Conservation (phyloP, 75 land plant species). For the Pinus taeda region DNA sequence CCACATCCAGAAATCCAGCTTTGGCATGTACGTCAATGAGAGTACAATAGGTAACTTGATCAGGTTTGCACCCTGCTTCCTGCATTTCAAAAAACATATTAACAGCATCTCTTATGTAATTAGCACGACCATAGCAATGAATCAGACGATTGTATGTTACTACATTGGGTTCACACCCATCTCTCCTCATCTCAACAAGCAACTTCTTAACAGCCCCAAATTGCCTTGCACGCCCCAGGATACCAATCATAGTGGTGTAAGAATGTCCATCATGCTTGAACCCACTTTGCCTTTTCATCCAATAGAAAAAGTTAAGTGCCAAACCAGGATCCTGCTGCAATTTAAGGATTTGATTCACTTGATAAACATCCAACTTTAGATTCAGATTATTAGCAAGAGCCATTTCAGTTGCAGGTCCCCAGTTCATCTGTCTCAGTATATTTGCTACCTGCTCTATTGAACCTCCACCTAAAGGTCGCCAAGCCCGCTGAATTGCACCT, state of each 20-base stretch:
- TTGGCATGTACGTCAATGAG: slow-evolving; percentile 97
- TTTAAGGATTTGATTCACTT: slow-evolving; percentile 93
- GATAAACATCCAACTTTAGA: slow-evolving; percentile 64
- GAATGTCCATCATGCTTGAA: slow-evolving; percentile 92
- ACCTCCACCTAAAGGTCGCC: slow-evolving; percentile 8
- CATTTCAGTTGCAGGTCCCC: slow-evolving; percentile 61
- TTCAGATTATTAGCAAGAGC: slow-evolving; percentile 49
- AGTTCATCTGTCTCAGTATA: slow-evolving; percentile 48
- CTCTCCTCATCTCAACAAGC: slow-evolving; percentile 78
- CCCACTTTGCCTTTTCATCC: slow-evolving; percentile 77
- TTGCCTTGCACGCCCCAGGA: slow-evolving; percentile 81
- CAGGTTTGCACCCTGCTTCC: slow-evolving; percentile 72
- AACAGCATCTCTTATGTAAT: slow-evolving; percentile 67
- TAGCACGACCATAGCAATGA: slow-evolving; percentile 94
- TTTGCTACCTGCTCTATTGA: slow-evolving; percentile 50
- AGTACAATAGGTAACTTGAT: slow-evolving; percentile 93
- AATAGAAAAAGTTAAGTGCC: slow-evolving; percentile 81
- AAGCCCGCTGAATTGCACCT: slow-evolving; percentile 7
- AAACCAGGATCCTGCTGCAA: slow-evolving; percentile 59
- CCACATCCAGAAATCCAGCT: slow-evolving; percentile 92
- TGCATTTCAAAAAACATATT: slow-evolving; percentile 74
- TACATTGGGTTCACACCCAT: slow-evolving; percentile 89
- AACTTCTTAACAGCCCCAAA: slow-evolving; percentile 60
- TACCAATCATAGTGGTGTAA: slow-evolving; percentile 97
- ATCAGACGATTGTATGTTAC: slow-evolving; percentile 96